Evolutionary conservation across 352 stramenopile species (phyloP), one percentile per base, ranked within the genome.

Genomic region (Globisporangium irregulare): DNA sequence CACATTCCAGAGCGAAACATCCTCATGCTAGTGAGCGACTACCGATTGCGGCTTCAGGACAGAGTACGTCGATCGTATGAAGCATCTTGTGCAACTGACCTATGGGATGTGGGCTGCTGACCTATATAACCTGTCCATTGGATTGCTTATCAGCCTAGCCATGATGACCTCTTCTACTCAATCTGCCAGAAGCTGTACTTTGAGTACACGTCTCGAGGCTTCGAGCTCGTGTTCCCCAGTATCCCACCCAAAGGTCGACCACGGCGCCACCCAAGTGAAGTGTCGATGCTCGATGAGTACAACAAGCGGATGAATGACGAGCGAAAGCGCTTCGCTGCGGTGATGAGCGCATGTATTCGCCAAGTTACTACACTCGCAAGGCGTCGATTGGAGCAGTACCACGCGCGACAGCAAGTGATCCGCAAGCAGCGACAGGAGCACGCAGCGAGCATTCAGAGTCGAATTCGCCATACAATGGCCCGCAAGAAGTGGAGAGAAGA

Each of bases 191-290:
- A 77, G 46, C 64, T 87, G 15, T 87, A 71, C 58, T 56, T 84
- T 34, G 76, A 79, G 67, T 82, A 83, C 55, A 84, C 77, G 5
- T 75, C 75, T 2, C 74, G 70, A 4, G 75, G 79, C 10, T 80
- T 82, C 43, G 77, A 84, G 57, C 56, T 84, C 12, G 56, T 80
- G 53, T 84, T 81, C 62, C 75, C 79, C 0, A 75, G 79, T 0
- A 43, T 83, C 5, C 73, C 76, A 12, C 64, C 77, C 6, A 72
- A 38, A 64, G 68, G 80, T 14, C 56, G 66, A 0, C 53, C 71
- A 0, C 60, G 78, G 64, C 77, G 59, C 29, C 61, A 82, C 73
- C 77, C 65, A 41, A 62, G 57, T 18, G 75, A 82, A 32, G 25
- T 57, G 0, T 64, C 54, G 1, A 64, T 80, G 18, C 43, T 72